Evolutionary conservation across 495 filamentous ascomycete species (phyloP).

Genomic region (Neohortaea acidophila): DNA sequence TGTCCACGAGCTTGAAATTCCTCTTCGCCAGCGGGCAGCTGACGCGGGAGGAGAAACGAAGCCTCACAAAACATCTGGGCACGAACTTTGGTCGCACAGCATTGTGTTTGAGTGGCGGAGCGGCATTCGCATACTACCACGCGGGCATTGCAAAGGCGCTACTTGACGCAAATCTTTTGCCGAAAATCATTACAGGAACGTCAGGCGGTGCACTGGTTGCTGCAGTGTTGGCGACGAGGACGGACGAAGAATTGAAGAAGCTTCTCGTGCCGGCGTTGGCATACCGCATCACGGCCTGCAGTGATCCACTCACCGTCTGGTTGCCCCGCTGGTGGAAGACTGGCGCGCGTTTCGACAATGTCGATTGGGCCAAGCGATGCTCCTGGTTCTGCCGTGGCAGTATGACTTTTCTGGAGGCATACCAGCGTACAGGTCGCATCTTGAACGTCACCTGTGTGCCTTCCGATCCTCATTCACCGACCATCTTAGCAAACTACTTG

Average conservation of each 20-base stretch:
- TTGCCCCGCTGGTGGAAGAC: slow-evolving; percentile 73
- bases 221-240: slow-evolving; percentile 73
- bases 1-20: slow-evolving; percentile 46
- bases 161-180: slow-evolving; percentile 70
- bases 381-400: slow-evolving; percentile 81
- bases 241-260: slow-evolving; percentile 73
- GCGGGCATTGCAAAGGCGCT: slow-evolving; percentile 86
- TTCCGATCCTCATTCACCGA: slow-evolving; percentile 84
- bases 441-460: slow-evolving; percentile 96
- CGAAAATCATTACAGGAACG: slow-evolving; percentile 89
- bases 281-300: slow-evolving; percentile 68
- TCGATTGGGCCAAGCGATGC: slow-evolving; percentile 77
- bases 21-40: slow-evolving; percentile 51
- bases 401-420: slow-evolving; percentile 89
- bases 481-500: slow-evolving; percentile 82
- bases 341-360: slow-evolving; percentile 80
- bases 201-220: slow-evolving; percentile 88
- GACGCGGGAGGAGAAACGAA: slow-evolving; percentile 55
- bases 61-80: slow-evolving; percentile 72
- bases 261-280: slow-evolving; percentile 77
- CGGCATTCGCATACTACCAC: slow-evolving; percentile 92
- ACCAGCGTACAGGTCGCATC: slow-evolving; percentile 83
- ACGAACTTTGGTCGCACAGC: slow-evolving; percentile 89
- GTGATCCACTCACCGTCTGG: slow-evolving; percentile 65
- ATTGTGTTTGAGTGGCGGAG: slow-evolving; percentile 85